These are phyloP conservation scores for Aquilaria agallochum DNA, from an alignment of 441 rosid species.

Conservation along the genomic window DNA sequence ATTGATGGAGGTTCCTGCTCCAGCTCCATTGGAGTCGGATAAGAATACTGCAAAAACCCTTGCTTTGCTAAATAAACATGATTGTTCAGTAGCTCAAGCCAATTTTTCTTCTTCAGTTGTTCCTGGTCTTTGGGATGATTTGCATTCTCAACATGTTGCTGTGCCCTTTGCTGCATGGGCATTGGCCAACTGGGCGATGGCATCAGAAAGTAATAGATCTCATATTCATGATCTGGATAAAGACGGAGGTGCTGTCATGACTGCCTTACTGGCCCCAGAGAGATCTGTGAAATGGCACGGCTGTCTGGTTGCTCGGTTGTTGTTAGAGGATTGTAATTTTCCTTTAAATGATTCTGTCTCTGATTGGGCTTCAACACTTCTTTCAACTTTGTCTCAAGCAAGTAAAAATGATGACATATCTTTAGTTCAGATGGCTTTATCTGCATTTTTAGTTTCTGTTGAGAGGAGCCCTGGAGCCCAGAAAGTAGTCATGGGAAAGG, in stretches of 20 bases:
- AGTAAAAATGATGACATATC: constrained; percentile 79
- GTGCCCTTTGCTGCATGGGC: constrained; percentile 99
- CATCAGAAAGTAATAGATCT: constrained; percentile 74
- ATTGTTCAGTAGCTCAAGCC: constrained; percentile 37
- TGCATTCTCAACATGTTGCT: constrained; percentile 93
- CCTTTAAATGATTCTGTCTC: constrained; percentile 83
- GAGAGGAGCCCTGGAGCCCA: constrained; percentile 73
- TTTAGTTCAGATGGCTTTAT: constrained; percentile 75
- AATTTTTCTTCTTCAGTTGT: constrained; percentile 76
- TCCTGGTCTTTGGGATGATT: constrained; percentile 99
- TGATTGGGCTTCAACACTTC: constrained; percentile 92
- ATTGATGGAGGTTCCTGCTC: constrained; percentile 40
- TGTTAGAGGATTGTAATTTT: constrained; percentile 78
- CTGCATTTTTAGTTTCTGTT: constrained; percentile 79
- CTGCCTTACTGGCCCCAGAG: constrained; percentile 90
- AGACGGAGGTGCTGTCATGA: constrained; percentile 86
- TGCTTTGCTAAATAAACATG: constrained; percentile 52
- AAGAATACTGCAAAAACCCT: constrained; percentile 38
- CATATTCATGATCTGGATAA: constrained; percentile 89
- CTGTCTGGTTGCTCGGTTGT: constrained; percentile 79
- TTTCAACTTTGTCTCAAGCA: constrained; percentile 76
- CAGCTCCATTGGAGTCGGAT: constrained; percentile 22
- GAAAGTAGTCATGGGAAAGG: constrained; percentile 71
- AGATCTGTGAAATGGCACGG: constrained; percentile 99
- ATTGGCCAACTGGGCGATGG: constrained; percentile 96